A percentile compares a stretch with the other conserved stretches of the same genome.
Conservation (phyloP, 129 eudicot species). For the Lonicera japonica region DNA sequence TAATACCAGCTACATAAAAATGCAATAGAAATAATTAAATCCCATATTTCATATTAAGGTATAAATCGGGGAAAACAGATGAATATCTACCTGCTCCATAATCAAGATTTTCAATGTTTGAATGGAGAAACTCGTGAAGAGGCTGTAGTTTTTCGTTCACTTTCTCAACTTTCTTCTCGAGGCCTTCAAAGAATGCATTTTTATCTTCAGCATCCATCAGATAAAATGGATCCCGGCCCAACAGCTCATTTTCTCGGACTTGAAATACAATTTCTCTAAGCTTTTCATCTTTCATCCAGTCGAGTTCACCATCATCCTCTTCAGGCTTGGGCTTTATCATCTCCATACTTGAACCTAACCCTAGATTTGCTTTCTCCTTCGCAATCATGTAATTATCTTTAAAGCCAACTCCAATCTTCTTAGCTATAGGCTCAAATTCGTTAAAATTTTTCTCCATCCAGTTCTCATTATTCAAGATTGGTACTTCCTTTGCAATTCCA, state of each 20-base stretch:
- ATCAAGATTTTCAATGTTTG: conserved; percentile 84
- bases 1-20: conserved; percentile 67
- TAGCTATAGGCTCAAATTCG: conserved; percentile 72
- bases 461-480: conserved; percentile 35
- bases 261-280: conserved; percentile 84
- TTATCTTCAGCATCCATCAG: conserved; percentile 75
- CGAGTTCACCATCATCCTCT: conserved; percentile 53
- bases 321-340: conserved; percentile 26
- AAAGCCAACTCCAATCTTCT: conserved; percentile 73
- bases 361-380: conserved; percentile 54
- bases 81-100: conserved; percentile 81
- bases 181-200: conserved; percentile 69
- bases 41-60: too few species aligned
- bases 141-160: conserved; percentile 50
- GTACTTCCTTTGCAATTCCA: conserved; percentile 19
- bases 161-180: conserved; percentile 73
- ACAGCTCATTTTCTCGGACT: conserved; percentile 82
- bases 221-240: conserved; percentile 90
- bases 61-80: background rate
- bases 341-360: conserved; percentile 25
- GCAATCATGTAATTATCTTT: conserved; percentile 66
- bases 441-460: conserved; percentile 83
- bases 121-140: conserved; percentile 73
- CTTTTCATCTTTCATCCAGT: conserved; percentile 96
- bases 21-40: conserved; percentile 1